Evolutionary conservation across 2,329 filamentous ascomycete species (phyloP).

Genomic region (Pestalotiopsis sp.): DNA sequence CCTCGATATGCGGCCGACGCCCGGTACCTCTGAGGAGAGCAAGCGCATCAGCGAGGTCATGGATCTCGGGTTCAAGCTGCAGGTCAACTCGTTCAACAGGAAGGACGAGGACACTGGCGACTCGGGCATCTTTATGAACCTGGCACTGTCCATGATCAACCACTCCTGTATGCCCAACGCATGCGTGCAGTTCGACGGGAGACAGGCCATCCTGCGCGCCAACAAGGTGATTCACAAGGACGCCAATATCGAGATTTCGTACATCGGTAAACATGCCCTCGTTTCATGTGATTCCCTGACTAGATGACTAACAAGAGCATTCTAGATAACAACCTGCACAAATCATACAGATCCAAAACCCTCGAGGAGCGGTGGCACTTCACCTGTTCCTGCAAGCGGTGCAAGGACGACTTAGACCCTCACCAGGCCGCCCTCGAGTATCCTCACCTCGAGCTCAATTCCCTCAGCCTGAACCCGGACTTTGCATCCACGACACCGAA

Average conservation of each 20-base stretch:
- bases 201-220: constrained; percentile 53
- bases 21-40: constrained; percentile 12
- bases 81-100: constrained; percentile 64
- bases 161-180: constrained; percentile 66
- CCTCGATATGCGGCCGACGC: constrained; percentile 37
- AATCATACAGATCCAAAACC: constrained; percentile 40
- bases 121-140: constrained; percentile 58
- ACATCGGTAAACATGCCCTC: constrained; percentile 47
- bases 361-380: constrained; percentile 53
- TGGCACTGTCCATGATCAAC: constrained; percentile 60
- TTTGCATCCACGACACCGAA: constrained; percentile 29
- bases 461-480: constrained; percentile 46
- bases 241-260: constrained; percentile 63
- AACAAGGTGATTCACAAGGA: constrained; percentile 48
- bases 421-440: constrained; percentile 52
- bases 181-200: constrained; percentile 55
- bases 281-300: not conserved
- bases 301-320: not conserved
- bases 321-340: constrained; percentile 50
- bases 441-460: constrained; percentile 44
- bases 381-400: constrained; percentile 51
- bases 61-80: constrained; percentile 48
- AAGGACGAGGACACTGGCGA: constrained; percentile 53
- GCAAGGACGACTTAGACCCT: constrained; percentile 51
- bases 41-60: constrained; percentile 40